phyloP scores from a whole-genome alignment of 129 eudicot genomes.

The Ambrosia trifida region DNA sequence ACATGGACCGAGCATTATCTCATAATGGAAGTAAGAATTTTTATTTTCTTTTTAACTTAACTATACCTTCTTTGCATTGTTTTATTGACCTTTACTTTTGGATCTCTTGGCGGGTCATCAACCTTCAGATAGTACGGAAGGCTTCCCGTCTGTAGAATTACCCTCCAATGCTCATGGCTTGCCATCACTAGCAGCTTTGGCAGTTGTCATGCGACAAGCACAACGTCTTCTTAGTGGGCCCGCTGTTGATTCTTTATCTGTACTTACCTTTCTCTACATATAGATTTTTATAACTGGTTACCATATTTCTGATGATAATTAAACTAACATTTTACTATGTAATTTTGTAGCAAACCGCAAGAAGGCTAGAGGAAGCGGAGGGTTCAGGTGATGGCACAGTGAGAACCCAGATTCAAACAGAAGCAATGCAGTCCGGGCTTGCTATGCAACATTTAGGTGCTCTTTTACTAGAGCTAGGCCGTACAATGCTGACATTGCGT shows the following conservation, averaged over 20 bases:
- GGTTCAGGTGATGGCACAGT: constrained; percentile 57
- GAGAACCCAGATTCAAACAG: constrained; percentile 73
- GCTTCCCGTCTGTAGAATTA: constrained; percentile 38
- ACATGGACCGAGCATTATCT: constrained; percentile 70
- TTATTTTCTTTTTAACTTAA: background rate
- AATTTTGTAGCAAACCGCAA: constrained; percentile 61
- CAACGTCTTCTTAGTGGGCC: constrained; percentile 68
- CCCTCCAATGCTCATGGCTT: constrained; percentile 62
- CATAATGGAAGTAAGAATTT: constrained; percentile 46
- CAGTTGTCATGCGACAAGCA: constrained; percentile 60
- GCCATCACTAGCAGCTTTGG: constrained; percentile 65
- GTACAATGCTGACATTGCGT: constrained; percentile 75
- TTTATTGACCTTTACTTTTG: constrained; percentile 12
- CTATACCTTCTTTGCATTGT: background rate
- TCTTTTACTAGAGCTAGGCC: constrained; percentile 88
- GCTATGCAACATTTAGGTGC: constrained; percentile 98
- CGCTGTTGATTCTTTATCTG: constrained; percentile 65
- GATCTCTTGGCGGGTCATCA: constrained; percentile 45
- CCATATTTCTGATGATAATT: background rate
- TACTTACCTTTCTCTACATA: constrained; percentile 35
- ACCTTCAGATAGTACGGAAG: constrained; percentile 32
- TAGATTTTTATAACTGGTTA: background rate
- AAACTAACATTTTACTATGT: constrained; percentile 13
- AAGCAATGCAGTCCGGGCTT: constrained; percentile 64
- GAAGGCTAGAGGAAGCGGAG: constrained; percentile 61